Base-by-base conservation (phyloP, 768 basidiomycete genomes). In the Asterophora lycoperdoides region DNA sequence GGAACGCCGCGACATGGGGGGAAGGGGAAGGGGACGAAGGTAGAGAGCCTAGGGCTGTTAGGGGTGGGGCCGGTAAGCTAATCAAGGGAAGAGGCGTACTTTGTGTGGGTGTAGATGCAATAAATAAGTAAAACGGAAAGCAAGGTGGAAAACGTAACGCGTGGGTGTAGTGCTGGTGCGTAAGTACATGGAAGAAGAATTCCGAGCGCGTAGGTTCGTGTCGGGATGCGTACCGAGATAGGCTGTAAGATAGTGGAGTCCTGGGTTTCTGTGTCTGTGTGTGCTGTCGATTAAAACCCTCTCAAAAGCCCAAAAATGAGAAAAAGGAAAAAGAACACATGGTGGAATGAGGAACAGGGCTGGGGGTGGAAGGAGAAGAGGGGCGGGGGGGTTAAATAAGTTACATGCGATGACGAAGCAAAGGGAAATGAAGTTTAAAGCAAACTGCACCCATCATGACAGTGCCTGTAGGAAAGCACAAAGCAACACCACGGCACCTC, bases 291-390 rank as follows among this genome's bases (percentile, higher is more conserved):
- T 30, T 15, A 19, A 40, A 39, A 51, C 17, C 30, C 30, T 23
- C 29, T 40, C 41, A 17, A 17, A 38, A 50, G 40, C 32, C 49
- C 49, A 28, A 45, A 35, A 45, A 50, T 17, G 6, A 44, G 39
- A 49, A 44, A 10, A 30, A n/a, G 18, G 36, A 39, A 36, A 18
- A n/a, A 14, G 29, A 19, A 8, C 26, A 44, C 9, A n/a, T n/a
- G 36, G 23, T 3, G 39, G 14, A 5, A 35, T 33, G 30, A 17
- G n/a, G 8, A 32, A 32, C 9, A 8, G 30, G 8, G 29, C 29
- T 5, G 10, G 30, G 30, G 30, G 30, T 9, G 30, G 30, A 10
- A 32, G 30, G 30, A 13, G 30, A 32, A 10, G 10, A 29, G 10
- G 29, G 29, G 29, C 29, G 29, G 29, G 10, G 29, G 10, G 29